Conservation (phyloP, 2,329 filamentous ascomycete species). For the Sporothrix euskadiensis region DNA sequence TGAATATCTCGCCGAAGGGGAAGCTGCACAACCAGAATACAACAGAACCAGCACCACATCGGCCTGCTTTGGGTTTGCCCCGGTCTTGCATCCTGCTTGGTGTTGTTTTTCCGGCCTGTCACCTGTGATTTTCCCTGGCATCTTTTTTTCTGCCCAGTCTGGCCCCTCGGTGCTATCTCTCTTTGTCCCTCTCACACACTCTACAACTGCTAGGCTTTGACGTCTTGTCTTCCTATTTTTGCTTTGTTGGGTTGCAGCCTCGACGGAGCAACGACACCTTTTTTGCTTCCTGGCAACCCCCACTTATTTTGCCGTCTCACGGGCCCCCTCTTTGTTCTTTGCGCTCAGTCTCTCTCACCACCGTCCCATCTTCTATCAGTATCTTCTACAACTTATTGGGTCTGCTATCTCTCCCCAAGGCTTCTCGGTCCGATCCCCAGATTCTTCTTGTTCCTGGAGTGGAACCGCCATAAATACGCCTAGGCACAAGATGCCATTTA, state of each 20-base stretch:
- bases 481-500: background rate
- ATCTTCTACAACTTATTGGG: background rate
- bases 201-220: background rate
- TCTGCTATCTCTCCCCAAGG: background rate
- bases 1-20: constrained; percentile 18
- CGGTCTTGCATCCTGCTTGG: background rate
- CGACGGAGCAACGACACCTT: background rate
- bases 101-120: background rate
- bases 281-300: background rate
- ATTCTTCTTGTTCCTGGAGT: no score
- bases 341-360: background rate
- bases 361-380: background rate
- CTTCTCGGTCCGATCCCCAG: background rate
- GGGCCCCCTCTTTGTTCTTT: constrained; percentile 7
- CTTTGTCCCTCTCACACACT: background rate
- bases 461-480: background rate
- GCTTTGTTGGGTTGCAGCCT: background rate
- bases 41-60: background rate
- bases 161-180: background rate
- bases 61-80: background rate
- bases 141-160: background rate
- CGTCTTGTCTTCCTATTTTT: background rate
- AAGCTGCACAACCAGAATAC: constrained; percentile 12
- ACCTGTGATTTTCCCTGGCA: background rate
- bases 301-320: constrained; percentile 21